phyloP scores from a whole-genome alignment of 2,329 filamentous ascomycete species.

The Aspergillus sp. region DNA sequence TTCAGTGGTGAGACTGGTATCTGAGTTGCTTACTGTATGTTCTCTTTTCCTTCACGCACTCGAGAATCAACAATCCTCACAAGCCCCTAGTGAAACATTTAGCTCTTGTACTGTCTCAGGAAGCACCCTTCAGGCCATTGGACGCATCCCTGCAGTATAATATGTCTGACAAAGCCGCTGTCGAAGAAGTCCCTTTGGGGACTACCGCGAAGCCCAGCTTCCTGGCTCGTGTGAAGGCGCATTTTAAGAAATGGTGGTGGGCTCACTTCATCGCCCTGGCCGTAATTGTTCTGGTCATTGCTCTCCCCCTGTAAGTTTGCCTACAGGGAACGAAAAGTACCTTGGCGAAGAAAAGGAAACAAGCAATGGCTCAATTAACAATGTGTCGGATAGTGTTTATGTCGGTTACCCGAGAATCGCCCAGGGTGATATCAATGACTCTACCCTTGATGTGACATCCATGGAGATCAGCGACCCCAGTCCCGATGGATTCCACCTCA shows the following conservation, averaged over 20 bases:
- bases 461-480: conserved; percentile 54
- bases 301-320: conserved; percentile 56
- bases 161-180: conserved; percentile 25
- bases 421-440: conserved; percentile 54
- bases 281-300: conserved; percentile 53
- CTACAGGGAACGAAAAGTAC: not conserved
- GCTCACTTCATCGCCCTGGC: conserved; percentile 52
- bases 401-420: conserved; percentile 61
- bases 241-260: conserved; percentile 56
- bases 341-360: not conserved
- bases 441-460: conserved; percentile 51
- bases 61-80: not conserved
- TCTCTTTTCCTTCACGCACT: not conserved
- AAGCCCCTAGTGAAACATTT: not conserved
- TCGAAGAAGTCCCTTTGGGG: conserved; percentile 17
- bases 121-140: not conserved
- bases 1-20: not conserved
- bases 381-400: conserved; percentile 48
- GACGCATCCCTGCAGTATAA: not conserved
- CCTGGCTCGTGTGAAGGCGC: conserved; percentile 26
- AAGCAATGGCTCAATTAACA: not conserved
- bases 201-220: conserved; percentile 24
- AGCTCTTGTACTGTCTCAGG: not conserved
- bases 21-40: not conserved
- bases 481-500: conserved; percentile 49